A percentile compares a stretch with the other conserved stretches of the same genome.
These are phyloP conservation scores for Starmerella apis DNA, from an alignment of 805 yeast genomes.

Conservation along the genomic window DNA sequence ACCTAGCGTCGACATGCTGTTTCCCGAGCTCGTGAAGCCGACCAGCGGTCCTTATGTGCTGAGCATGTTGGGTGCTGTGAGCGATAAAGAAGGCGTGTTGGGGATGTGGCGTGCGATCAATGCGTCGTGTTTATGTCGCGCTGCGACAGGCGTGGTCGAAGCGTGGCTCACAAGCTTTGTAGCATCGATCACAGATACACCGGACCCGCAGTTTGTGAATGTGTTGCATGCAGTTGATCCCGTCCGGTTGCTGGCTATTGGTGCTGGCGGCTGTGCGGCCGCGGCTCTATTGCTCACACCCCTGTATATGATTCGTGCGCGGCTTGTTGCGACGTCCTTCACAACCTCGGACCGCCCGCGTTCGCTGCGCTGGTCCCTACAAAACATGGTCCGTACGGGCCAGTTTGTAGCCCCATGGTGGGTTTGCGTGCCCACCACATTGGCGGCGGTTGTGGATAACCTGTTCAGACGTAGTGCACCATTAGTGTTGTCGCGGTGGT, in stretches of 20 bases:
- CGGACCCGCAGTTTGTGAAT: slow-evolving; percentile 82
- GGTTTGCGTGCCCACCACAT: slow-evolving; percentile 55
- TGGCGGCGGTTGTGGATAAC: slow-evolving; percentile 52
- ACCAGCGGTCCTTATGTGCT: slow-evolving; percentile 29
- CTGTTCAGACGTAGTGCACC: slow-evolving; percentile 59
- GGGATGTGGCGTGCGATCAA: slow-evolving; percentile 58
- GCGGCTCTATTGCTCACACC: slow-evolving; percentile 71
- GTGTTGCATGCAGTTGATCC: slow-evolving; percentile 69
- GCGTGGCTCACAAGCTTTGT: slow-evolving; percentile 88
- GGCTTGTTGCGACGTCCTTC: slow-evolving; percentile 61
- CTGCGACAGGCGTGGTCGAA: slow-evolving; percentile 64
- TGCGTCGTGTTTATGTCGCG: slow-evolving; percentile 66
- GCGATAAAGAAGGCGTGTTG: slow-evolving; percentile 57
- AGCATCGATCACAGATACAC: slow-evolving; percentile 68
- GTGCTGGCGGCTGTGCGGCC: slow-evolving; percentile 59
- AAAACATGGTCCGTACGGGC: slow-evolving; percentile 35
- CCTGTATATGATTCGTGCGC: slow-evolving; percentile 67
- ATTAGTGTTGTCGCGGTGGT: slow-evolving; percentile 45
- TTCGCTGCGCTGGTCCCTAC: slow-evolving; percentile 61
- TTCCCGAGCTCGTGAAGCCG: slow-evolving; percentile 15
- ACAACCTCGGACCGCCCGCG: slow-evolving; percentile 36
- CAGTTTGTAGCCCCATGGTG: slow-evolving; percentile 46
- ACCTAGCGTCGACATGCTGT: slow-evolving; percentile 4
- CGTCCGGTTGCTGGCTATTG: slow-evolving; percentile 50
- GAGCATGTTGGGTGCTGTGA: slow-evolving; percentile 38